Percentiles rank a stretch among this genome's conserved stretches.
Evolutionary conservation across 257 asterid species (phyloP).

Genomic region (Prunella vulgaris): DNA sequence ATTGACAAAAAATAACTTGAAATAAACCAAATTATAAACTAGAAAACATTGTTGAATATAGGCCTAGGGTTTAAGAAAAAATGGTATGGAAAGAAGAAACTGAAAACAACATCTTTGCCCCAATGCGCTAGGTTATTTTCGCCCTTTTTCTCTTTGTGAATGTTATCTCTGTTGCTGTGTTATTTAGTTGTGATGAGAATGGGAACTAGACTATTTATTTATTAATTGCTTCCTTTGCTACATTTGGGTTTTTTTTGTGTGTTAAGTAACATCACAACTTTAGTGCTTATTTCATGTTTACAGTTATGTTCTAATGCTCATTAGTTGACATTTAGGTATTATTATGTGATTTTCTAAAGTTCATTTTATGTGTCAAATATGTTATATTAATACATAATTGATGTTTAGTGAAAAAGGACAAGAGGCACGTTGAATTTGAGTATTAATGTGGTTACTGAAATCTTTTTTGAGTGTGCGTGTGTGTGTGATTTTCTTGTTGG

Average conservation of each 20-base stretch:
- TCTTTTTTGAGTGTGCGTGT: background rate
- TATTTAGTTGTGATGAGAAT: background rate
- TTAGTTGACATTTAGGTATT: background rate
- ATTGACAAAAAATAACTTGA: background rate
- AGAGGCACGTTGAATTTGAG: background rate
- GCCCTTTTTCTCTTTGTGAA: background rate
- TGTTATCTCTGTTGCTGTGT: background rate
- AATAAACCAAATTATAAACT: background rate
- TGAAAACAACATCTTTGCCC: background rate
- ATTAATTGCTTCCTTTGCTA: background rate
- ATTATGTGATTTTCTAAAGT: background rate
- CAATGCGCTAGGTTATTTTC: too few relatives aligned
- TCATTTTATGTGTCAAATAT: too few relatives aligned
- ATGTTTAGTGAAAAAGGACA: background rate
- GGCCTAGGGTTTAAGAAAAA: background rate
- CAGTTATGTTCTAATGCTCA: background rate
- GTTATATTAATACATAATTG: too few relatives aligned
- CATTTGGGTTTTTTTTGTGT: background rate
- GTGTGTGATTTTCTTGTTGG: background rate
- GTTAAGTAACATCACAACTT: background rate
- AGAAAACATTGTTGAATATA: background rate
- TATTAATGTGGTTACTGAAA: background rate
- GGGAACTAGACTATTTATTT: background rate
- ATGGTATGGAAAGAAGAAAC: background rate
- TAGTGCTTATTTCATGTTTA: background rate